These are phyloP conservation scores for Vachellia pachyceras DNA, from an alignment of 306 rosid species.

Conservation along the genomic window DNA sequence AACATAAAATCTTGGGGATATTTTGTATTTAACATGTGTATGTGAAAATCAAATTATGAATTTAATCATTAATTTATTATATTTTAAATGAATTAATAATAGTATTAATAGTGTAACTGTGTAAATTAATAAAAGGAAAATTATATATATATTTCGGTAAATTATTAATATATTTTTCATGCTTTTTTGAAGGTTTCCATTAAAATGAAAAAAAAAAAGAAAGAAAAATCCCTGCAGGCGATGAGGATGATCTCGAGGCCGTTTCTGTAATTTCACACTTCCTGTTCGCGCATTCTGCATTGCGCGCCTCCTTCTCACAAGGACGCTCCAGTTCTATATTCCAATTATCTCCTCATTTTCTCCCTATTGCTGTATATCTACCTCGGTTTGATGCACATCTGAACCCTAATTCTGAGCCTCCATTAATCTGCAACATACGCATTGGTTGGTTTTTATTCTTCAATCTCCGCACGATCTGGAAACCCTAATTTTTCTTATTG, in stretches of 20 bases:
- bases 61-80: no score
- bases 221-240: background rate
- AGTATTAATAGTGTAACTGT: no score
- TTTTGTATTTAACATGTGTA: no score
- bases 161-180: no score
- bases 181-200: no score
- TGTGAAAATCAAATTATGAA: no score
- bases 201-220: no score
- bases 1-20: no score
- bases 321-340: background rate
- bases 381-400: background rate
- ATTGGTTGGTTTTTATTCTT: background rate
- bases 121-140: no score
- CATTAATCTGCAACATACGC: background rate
- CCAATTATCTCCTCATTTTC: background rate
- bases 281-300: background rate
- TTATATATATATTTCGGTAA: no score
- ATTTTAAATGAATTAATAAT: no score
- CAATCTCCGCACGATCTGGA: conserved; percentile 7
- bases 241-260: background rate
- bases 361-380: background rate
- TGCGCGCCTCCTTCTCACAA: conserved; percentile 9
- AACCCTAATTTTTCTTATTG: background rate
- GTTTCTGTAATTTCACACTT: background rate
- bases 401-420: background rate